A percentile compares a stretch with the other conserved stretches of the same genome.
These are phyloP conservation scores for Suillus placidus DNA, from an alignment of 768 basidiomycete genomes.

Conservation along the genomic window DNA sequence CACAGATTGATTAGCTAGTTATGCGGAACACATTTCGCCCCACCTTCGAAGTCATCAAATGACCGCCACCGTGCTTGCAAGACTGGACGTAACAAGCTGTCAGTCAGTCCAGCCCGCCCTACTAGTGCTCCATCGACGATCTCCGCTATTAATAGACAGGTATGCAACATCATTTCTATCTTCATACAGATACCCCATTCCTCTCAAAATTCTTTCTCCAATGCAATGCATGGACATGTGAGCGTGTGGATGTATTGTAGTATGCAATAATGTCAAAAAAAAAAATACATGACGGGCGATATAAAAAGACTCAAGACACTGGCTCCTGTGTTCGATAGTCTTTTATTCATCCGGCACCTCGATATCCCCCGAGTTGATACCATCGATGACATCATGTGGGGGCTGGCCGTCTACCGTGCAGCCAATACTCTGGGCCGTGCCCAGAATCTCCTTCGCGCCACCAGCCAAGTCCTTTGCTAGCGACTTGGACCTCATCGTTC, in stretches of 20 bases:
- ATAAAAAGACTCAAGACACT: background rate
- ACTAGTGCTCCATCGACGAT: no score
- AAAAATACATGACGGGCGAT: background rate
- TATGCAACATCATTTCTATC: conserved; percentile 46
- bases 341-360: conserved; percentile 85
- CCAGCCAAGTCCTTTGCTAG: conserved; percentile 89
- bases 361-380: conserved; percentile 80
- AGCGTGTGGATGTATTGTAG: conserved; percentile 60
- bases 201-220: conserved; percentile 50
- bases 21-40: no score
- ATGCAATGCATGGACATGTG: conserved; percentile 77
- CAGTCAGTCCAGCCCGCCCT: no score
- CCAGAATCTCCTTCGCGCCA: conserved; percentile 95
- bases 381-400: conserved; percentile 91
- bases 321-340: conserved; percentile 15
- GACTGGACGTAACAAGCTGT: no score
- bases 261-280: background rate
- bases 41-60: no score
- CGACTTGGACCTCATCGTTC: conserved; percentile 94
- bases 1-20: no score
- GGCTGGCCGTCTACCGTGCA: conserved; percentile 95
- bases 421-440: conserved; percentile 94
- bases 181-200: conserved; percentile 76
- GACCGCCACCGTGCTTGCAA: no score
- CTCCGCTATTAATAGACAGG: no score